Evolutionary conservation across 2,329 filamentous ascomycete species (phyloP).

Genomic region (Talaromyces piceae): DNA sequence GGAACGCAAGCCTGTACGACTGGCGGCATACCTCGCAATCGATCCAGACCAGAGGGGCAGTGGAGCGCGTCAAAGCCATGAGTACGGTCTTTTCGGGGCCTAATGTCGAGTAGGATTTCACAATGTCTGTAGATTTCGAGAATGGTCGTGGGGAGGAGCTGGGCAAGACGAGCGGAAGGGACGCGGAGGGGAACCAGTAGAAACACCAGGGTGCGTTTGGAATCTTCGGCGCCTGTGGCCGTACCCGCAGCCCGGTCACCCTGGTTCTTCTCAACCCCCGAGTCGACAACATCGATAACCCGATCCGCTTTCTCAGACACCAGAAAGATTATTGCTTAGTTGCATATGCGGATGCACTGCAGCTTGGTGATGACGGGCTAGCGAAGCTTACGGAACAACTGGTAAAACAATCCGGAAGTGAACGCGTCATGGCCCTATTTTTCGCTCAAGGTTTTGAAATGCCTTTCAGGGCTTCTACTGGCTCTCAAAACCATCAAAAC

Average conservation of each 20-base stretch:
- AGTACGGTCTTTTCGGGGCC: neutral
- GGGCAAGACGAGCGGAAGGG: neutral
- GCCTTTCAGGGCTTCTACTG: too few species aligned
- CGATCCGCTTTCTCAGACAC: too few species aligned
- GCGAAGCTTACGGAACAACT: too few species aligned
- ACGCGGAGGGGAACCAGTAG: neutral
- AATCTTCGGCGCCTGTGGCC: neutral
- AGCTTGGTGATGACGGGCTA: too few species aligned
- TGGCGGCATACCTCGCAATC: slow-evolving; percentile 56
- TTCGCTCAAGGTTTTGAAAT: too few species aligned
- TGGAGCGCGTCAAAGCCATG: slow-evolving; percentile 44
- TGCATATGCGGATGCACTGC: too few species aligned
- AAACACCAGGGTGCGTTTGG: neutral
- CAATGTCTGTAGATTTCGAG: neutral
- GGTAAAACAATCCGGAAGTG: too few species aligned
- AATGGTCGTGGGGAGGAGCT: neutral
- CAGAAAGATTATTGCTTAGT: too few species aligned
- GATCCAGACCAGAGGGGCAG: slow-evolving; percentile 74
- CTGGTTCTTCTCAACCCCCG: neutral
- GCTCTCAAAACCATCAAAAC: too few species aligned
- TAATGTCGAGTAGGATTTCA: neutral
- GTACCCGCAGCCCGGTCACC: neutral
- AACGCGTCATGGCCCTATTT: too few species aligned
- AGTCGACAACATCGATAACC: neutral
- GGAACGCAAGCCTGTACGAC: neutral